Base-by-base conservation (phyloP, 164 flowering plant species). In the Magnolia officinalis region DNA sequence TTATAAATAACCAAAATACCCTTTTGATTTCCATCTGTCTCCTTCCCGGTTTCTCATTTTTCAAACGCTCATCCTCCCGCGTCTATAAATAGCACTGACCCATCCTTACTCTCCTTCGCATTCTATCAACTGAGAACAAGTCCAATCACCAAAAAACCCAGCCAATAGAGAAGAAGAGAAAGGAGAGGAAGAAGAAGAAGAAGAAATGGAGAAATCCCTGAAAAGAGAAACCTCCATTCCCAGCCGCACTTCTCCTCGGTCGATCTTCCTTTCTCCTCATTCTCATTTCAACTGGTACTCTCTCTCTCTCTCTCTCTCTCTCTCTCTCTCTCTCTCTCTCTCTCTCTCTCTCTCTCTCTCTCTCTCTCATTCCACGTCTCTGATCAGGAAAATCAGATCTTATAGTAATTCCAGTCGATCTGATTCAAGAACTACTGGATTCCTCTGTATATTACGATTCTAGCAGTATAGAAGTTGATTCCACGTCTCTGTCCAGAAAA, bases 171-270 rank as follows among this genome's bases (percentile, higher is more conserved):
- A 37, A 37, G 45, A 37, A 37, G 6, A 26, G 29, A 14, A 9
- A 9, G 50, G 59, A 20, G 58, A 50, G 63, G 20, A 4, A 29
- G 50, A 19, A 65, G 58, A 61, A 31, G 21, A 64, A 19, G 31
- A 50, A 50, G 11, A 65, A 26, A 81, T 80, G 85, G 76, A 78
- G 72, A 86, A 85, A 71, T 78, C 84, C 55, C 63, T 83, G 76
- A 77, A 83, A 72, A 78, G 84, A 71, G 51, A 26, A 50, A 85
- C 31, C 26, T 64, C 86, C 24, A 84, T 87, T 59, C 78, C 85
- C 76, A 68, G 81, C 58, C 84, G 88, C 83, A 68, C 51, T 74
- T 89, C 89, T 80, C 89, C 92, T 77, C 81, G 76, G 7, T 64
- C 82, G 11, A 31, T 67, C 21, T 75, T 50, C 55, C 75, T 75